Evolutionary conservation across 768 basidiomycete species (phyloP).

Genomic region (Kwoniella pini): DNA sequence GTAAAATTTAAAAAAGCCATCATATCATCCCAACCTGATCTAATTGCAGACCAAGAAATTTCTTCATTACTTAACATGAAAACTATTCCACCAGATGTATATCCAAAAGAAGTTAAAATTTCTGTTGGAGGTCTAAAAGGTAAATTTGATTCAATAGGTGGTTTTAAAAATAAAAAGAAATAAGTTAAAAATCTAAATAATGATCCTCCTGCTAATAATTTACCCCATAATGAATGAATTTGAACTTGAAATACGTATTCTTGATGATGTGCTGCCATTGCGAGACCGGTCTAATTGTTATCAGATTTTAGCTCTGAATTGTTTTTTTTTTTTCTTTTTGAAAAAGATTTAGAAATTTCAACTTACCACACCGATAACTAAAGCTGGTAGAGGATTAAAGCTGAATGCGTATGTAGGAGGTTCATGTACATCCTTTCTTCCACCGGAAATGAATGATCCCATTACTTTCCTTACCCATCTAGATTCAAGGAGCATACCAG

Average conservation of each 20-base stretch:
- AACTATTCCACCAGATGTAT: constrained; percentile 81
- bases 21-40: constrained; percentile 75
- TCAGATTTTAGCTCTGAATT: too few relatives aligned
- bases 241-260: constrained; percentile 91
- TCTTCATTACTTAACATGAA: constrained; percentile 92
- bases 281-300: constrained; percentile 70
- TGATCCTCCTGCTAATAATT: constrained; percentile 74
- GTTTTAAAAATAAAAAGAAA: constrained; percentile 87
- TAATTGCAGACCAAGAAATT: constrained; percentile 85
- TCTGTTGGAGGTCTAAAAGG: constrained; percentile 94
- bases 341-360: not conserved
- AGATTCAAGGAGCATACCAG: constrained; percentile 88
- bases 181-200: constrained; percentile 84
- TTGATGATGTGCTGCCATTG: constrained; percentile 90
- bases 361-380: constrained; percentile 75
- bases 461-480: constrained; percentile 72
- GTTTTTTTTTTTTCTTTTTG: too few relatives aligned
- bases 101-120: constrained; percentile 79
- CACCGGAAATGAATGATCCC: constrained; percentile 60
- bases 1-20: constrained; percentile 59
- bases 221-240: constrained; percentile 89
- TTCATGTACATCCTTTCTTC: constrained; percentile 57
- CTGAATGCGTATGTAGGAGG: constrained; percentile 72
- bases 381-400: constrained; percentile 90
- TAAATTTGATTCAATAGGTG: constrained; percentile 71